A percentile compares a stretch with the other conserved stretches of the same genome.
These are phyloP conservation scores for Vigna mungo DNA, from an alignment of 306 rosid species.

Conservation along the genomic window DNA sequence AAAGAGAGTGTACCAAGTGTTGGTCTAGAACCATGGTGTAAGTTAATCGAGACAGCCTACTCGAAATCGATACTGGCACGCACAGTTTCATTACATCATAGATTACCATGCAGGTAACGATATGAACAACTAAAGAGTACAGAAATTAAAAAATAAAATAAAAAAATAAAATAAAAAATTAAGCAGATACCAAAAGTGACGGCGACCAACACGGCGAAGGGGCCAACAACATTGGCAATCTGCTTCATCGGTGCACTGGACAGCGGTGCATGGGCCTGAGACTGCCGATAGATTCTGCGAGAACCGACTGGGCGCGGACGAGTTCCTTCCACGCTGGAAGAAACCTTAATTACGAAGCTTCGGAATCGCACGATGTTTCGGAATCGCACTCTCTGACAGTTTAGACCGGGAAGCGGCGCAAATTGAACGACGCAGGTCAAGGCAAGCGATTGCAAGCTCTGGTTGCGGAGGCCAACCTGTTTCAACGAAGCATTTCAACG, in stretches of 20 bases:
- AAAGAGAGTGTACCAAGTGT: not conserved
- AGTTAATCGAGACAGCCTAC: not conserved
- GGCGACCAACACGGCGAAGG: constrained; percentile 69
- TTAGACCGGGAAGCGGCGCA: constrained; percentile 40
- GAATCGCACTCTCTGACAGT: constrained; percentile 35
- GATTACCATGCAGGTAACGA: constrained; percentile 22
- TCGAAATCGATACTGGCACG: not conserved
- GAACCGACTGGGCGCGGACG: constrained; percentile 55
- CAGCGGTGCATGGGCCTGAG: constrained; percentile 62
- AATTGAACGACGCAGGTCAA: constrained; percentile 41
- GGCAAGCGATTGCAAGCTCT: constrained; percentile 40
- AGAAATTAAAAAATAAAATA: not conserved
- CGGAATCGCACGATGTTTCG: constrained; percentile 24
- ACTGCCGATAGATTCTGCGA: constrained; percentile 77
- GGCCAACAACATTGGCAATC: constrained; percentile 63
- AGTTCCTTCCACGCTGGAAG: constrained; percentile 55
- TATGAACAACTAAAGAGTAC: not conserved
- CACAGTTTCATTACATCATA: not conserved
- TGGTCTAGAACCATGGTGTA: not conserved
- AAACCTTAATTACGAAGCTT: constrained; percentile 59
- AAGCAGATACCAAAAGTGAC: constrained; percentile 71
- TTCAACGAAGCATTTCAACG: too few species aligned
- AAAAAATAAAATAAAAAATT: not conserved
- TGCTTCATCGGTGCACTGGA: constrained; percentile 68
- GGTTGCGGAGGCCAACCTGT: constrained; percentile 45